phyloP scores from a whole-genome alignment of 1,284 basidiomycete genomes.

The Schizophyllum amplum region DNA sequence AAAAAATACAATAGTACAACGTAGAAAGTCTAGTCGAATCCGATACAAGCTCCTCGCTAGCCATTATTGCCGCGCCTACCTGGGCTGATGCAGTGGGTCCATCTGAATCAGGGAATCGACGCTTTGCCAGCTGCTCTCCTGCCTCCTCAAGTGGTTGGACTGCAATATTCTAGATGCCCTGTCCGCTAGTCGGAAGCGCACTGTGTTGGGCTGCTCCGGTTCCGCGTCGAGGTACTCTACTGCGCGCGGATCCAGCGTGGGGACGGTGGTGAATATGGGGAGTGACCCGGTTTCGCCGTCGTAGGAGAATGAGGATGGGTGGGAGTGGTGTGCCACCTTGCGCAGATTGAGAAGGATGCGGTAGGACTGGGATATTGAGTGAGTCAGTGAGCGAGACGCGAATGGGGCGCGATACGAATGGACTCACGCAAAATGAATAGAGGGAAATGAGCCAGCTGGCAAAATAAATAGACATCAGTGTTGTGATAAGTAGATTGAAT shows the following conservation, averaged over 20 bases:
- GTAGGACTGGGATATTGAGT: slow-evolving; percentile 1
- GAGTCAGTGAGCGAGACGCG: not conserved
- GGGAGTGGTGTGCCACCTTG: not conserved
- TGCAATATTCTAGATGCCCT: not conserved
- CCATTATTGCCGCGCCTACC: too few relatives aligned
- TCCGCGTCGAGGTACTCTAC: not conserved
- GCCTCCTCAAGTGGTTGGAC: too few relatives aligned
- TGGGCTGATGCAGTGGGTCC: too few relatives aligned
- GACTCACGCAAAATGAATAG: slow-evolving; percentile 11
- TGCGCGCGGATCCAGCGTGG: not conserved
- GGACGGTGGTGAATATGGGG: not conserved
- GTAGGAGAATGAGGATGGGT: not conserved
- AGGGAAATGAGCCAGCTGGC: slow-evolving; percentile 11
- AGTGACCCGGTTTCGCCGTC: not conserved
- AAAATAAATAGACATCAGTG: not conserved
- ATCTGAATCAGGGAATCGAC: too few relatives aligned
- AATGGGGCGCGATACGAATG: not conserved
- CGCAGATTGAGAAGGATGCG: slow-evolving; percentile 10
- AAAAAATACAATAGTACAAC: too few relatives aligned
- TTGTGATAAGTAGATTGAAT: not conserved
- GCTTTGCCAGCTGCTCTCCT: too few relatives aligned
- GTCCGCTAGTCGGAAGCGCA: not conserved
- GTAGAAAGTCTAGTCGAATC: too few relatives aligned
- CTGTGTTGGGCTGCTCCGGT: not conserved
- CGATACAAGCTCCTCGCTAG: too few relatives aligned